Percentiles rank a stretch among this genome's conserved stretches.
Evolutionary conservation across 2,329 filamentous ascomycete species (phyloP).

Genomic region (Chaetomium sp.): DNA sequence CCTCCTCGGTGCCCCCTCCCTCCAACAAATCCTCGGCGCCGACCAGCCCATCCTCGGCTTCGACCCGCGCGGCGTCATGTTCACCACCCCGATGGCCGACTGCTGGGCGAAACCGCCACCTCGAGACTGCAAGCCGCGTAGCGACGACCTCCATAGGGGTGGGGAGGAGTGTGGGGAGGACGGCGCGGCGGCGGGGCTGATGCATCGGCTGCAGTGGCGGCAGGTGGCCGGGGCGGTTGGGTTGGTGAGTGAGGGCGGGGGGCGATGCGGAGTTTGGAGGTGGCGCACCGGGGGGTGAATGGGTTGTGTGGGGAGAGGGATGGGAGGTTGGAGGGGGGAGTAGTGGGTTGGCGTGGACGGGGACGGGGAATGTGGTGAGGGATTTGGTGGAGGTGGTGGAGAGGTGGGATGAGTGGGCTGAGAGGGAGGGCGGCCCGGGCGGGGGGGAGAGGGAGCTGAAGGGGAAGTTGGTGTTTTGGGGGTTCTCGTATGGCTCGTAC

Average conservation of each 20-base stretch:
- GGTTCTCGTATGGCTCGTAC: slow-evolving; percentile 44
- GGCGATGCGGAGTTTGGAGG: slow-evolving; percentile 38
- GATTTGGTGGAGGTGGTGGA: slow-evolving; percentile 48
- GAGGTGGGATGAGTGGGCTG: slow-evolving; percentile 43
- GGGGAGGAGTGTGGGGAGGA: neutral
- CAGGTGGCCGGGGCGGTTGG: slow-evolving; percentile 39
- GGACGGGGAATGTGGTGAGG: slow-evolving; percentile 42
- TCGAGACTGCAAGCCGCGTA: slow-evolving; percentile 9
- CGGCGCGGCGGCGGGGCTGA: slow-evolving; percentile 36
- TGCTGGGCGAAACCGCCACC: slow-evolving; percentile 40
- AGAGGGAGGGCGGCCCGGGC: slow-evolving; percentile 2
- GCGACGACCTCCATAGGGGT: neutral
- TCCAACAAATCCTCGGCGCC: slow-evolving; percentile 44
- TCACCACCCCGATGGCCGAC: slow-evolving; percentile 44
- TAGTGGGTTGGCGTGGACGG: slow-evolving; percentile 42
- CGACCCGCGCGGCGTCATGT: slow-evolving; percentile 50
- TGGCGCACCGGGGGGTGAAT: slow-evolving; percentile 38
- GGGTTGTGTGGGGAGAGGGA: slow-evolving; percentile 41
- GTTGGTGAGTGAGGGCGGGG: slow-evolving; percentile 42
- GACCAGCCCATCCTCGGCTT: slow-evolving; percentile 52
- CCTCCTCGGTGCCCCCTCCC: slow-evolving; percentile 32
- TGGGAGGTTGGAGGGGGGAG: slow-evolving; percentile 33
- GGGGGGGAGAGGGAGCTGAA: slow-evolving; percentile 1
- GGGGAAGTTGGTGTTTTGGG: slow-evolving; percentile 41
- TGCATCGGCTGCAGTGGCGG: slow-evolving; percentile 43